Evolutionary conservation across 805 yeast genomes (phyloP), one percentile per base, ranked within the genome.

Genomic region (Nakazawaea ernobii): DNA sequence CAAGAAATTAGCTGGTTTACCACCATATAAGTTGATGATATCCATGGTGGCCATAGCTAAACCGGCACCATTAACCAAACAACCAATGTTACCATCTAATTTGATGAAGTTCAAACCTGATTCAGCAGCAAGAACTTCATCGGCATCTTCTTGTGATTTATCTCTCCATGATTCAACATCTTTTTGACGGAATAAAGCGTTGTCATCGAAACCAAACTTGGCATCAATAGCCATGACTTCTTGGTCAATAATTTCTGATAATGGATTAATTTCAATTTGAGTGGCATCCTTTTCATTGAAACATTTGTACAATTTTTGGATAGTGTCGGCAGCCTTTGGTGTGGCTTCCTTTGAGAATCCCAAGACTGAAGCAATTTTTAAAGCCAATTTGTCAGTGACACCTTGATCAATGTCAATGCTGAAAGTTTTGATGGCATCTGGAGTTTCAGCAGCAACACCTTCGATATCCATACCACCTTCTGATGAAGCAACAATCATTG

Each of bases 31-130:
- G 75, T 94, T 90, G 76, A 94, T 89, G 68, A 95, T 95, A 72
- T 94, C 99, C 97, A 94, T 91, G 56, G 99, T 94, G 60, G 99
- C 99, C 99, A 94, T 94, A 62, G 99, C 99, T 67, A 94, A 80
- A 70, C 99, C 99, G 50, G 99, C 99, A 77, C 99, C 99, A 71
- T 94, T 94, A 68, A 94, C 99, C 54, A 94, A 78, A 77, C 97
- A 92, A 61, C 99, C 99, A 65, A 94, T 92, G 79, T 90, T 88
- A 71, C 99, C 99, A 65, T 92, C 95, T 66, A 94, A 83, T 76
- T 94, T 94, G 75, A 94, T 95, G 70, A 92, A 94, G 77, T 94
- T 94, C 63, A 94, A 80, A 61, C 90, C 94, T 63, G 81, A 85
- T 69, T 88, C 72, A 61, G 94, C 75, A 53, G 99, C 99, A 68